Evolutionary conservation across 2,329 filamentous ascomycete genomes (phyloP).

Genomic region (Didymella keratinophila): DNA sequence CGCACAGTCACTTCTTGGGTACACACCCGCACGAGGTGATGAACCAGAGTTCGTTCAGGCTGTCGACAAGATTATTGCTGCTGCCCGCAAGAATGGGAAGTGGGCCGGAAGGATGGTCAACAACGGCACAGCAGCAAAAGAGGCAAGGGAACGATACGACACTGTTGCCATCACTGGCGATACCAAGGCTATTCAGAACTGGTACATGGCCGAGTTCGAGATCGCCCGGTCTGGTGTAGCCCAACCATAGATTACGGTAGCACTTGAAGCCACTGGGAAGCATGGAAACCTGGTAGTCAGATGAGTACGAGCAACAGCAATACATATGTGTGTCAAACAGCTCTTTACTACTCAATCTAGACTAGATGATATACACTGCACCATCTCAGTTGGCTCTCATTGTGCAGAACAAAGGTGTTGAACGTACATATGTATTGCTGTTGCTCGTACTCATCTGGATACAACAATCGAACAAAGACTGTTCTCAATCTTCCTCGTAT

Average conservation of each 20-base stretch:
- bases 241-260: neutral
- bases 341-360: neutral
- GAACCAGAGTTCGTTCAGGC: constrained; percentile 67
- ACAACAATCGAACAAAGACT: neutral
- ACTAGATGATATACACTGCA: neutral
- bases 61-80: constrained; percentile 59
- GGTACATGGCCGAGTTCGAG: constrained; percentile 51
- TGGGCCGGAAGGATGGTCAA: constrained; percentile 66
- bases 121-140: constrained; percentile 51
- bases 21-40: constrained; percentile 63
- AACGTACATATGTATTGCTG: constrained; percentile 6
- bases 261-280: neutral
- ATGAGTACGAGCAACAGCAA: constrained; percentile 11
- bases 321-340: constrained; percentile 2
- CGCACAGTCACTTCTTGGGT: constrained; percentile 62
- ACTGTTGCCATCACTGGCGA: constrained; percentile 58
- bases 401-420: neutral
- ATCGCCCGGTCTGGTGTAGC: constrained; percentile 23
- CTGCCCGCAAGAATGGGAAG: constrained; percentile 69
- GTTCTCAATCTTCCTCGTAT: neutral
- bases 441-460: constrained; percentile 6
- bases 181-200: constrained; percentile 59
- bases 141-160: constrained; percentile 51
- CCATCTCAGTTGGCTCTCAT: neutral
- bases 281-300: neutral